Base-by-base conservation (phyloP, 495 filamentous ascomycete genomes). In the Talaromyces stipitatus region DNA sequence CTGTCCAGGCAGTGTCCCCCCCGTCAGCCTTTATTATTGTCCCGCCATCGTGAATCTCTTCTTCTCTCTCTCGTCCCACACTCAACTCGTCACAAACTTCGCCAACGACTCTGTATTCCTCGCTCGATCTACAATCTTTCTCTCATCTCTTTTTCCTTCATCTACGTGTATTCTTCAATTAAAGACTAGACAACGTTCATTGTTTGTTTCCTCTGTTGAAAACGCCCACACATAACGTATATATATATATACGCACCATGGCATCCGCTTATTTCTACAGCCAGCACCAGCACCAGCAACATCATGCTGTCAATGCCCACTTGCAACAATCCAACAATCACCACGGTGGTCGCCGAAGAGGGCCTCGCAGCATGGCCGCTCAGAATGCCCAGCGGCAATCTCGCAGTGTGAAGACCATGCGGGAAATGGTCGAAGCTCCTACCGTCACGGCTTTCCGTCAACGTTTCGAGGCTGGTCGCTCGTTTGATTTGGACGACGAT, bases 401-500 rank as follows among this genome's bases (percentile, higher is more conserved):
- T 70, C 87, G 87, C 53, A 86, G 83, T 53, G 83, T 88, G 28
- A 80, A 89, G 66, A 92, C 85, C 64, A 90, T 90, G 81, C 91
- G 94, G 72, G 95, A 97, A 70, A 72, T 92, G 54, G 88, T 86
- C 63, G 91, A 96, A 65, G 78, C 85, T 47, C 83, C 85, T 33
- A 79, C 85, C 30, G 79, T 91, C 46, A 79, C 79, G 47, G 83
- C 85, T 58, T 96, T 90, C 73, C 87, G 92, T 57, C 81, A 83
- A 38, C 82, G 88, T 66, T 95, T 95, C 68, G 92, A 97, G 70
- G 89, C 91, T 61, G 90, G 87, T 45, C 85, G 91, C 55, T 96
- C 92, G 22, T 99, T 99, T 67, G 94, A 99, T 62, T 78, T 99
- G 62, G 92, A 97, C 63, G 94, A 98, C 67, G 94, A 98, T 69